Evolutionary conservation across 2,329 filamentous ascomycete species (phyloP).

Genomic region (Dactylonectria estremocensis): DNA sequence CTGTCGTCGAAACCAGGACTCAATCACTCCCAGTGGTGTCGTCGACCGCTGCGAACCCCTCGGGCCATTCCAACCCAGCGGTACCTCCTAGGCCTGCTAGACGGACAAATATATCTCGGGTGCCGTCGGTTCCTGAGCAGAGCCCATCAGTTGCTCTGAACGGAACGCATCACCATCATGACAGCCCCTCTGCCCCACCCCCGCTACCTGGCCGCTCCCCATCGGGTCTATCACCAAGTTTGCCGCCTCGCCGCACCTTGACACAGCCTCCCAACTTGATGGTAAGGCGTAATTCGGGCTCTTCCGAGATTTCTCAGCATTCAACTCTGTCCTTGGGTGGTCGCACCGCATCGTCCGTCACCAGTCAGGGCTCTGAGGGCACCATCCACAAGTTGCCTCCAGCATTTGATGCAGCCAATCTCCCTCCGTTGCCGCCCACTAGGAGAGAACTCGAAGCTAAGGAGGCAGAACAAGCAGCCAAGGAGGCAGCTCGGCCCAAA

Average conservation of each 20-base stretch:
- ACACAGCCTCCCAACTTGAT: slow-evolving; percentile 57
- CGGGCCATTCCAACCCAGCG: slow-evolving; percentile 33
- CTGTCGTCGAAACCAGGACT: slow-evolving; percentile 54
- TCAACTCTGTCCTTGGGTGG: slow-evolving; percentile 68
- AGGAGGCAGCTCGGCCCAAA: slow-evolving; percentile 30
- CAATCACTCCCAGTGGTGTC: slow-evolving; percentile 56
- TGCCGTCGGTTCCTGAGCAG: slow-evolving; percentile 28
- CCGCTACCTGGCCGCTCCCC: slow-evolving; percentile 53
- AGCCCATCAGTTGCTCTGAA: slow-evolving; percentile 27
- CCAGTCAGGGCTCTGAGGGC: slow-evolving; percentile 63
- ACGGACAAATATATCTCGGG: slow-evolving; percentile 22
- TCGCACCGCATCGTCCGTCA: slow-evolving; percentile 61
- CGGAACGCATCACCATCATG: slow-evolving; percentile 30
- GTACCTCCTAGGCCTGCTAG: slow-evolving; percentile 41
- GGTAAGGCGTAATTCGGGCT: slow-evolving; percentile 68
- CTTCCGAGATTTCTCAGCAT: slow-evolving; percentile 70
- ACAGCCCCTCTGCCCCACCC: slow-evolving; percentile 49
- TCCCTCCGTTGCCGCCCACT: slow-evolving; percentile 71
- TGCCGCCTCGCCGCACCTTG: slow-evolving; percentile 67
- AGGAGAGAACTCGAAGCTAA: slow-evolving; percentile 65
- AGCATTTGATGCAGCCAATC: slow-evolving; percentile 67
- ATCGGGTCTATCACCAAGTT: slow-evolving; percentile 58
- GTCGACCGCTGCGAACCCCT: slow-evolving; percentile 41
- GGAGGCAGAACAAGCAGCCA: slow-evolving; percentile 32
- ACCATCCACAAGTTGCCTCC: slow-evolving; percentile 68